These are phyloP conservation scores for Hippophae tibetana DNA, from an alignment of 306 rosid genomes.

Conservation along the genomic window DNA sequence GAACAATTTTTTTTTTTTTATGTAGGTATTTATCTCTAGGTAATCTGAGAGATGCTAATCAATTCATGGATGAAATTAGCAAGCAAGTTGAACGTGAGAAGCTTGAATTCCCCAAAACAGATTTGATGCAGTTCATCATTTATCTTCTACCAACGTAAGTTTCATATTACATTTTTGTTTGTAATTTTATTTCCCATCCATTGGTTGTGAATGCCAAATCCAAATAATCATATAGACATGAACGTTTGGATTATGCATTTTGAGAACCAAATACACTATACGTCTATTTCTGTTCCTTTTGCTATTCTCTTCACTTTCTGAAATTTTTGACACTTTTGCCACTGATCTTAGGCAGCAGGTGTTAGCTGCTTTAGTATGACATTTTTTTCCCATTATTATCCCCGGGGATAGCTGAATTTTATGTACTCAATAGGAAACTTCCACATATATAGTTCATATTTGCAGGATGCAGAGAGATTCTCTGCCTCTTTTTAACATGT, in stretches of 20 bases:
- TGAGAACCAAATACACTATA: no score
- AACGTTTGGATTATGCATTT: no score
- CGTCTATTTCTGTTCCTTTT: no score
- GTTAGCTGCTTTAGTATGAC: no score
- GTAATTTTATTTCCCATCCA: no score
- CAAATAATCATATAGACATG: no score
- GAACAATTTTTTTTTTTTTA: background rate
- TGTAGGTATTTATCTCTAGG: slow-evolving; percentile 72
- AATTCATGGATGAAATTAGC: slow-evolving; percentile 68
- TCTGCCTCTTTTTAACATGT: slow-evolving; percentile 76
- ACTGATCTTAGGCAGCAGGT: no score
- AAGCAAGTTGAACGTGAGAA: slow-evolving; percentile 37
- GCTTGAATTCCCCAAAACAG: slow-evolving; percentile 50
- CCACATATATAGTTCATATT: background rate
- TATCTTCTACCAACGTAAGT: slow-evolving; percentile 81
- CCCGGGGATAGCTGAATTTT: no score
- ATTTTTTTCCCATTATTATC: no score
- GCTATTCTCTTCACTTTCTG: no score
- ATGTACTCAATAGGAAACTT: background rate
- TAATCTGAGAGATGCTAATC: slow-evolving; percentile 84
- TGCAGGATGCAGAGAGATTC: slow-evolving; percentile 93
- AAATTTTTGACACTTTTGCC: no score
- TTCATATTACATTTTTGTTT: background rate
- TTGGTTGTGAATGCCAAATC: no score
- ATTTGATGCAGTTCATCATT: slow-evolving; percentile 63